Evolutionary conservation across 495 filamentous ascomycete genomes (phyloP).

Genomic region (Penicillium nucicola): DNA sequence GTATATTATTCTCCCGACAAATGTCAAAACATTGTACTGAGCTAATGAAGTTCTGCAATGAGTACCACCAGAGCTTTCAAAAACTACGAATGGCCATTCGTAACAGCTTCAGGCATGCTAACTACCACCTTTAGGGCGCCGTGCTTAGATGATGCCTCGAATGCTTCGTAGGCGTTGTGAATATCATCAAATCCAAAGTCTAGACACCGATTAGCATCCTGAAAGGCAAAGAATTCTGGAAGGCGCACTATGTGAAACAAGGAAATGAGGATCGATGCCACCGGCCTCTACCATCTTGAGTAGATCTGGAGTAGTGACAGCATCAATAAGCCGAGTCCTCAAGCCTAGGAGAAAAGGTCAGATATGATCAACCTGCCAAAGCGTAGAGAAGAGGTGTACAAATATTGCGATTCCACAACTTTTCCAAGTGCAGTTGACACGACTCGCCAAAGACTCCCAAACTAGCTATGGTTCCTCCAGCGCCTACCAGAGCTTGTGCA

Average conservation of each 20-base stretch:
- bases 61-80: too few relatives aligned
- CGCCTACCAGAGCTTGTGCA: slow-evolving; percentile 43
- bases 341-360: neutral
- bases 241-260: slow-evolving; percentile 1
- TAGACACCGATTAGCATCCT: neutral
- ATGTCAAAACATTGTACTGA: too few relatives aligned
- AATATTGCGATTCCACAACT: slow-evolving; percentile 42
- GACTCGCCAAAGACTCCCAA: slow-evolving; percentile 46
- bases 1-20: too few relatives aligned
- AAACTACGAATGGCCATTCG: too few relatives aligned
- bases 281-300: neutral
- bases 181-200: slow-evolving; percentile 1
- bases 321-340: slow-evolving; percentile 3
- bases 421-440: slow-evolving; percentile 35
- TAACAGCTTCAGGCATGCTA: too few relatives aligned
- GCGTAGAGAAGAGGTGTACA: slow-evolving; percentile 9
- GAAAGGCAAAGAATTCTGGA: neutral
- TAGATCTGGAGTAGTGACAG: neutral
- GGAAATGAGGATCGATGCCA: neutral
- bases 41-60: too few relatives aligned
- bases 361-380: neutral
- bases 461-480: slow-evolving; percentile 48
- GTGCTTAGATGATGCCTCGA: neutral
- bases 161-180: neutral
- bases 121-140: neutral